Percentiles rank a stretch among this genome's conserved stretches.
These are phyloP conservation scores for Dissoconium aciculare DNA, from an alignment of 2,329 filamentous ascomycete genomes.

Conservation along the genomic window DNA sequence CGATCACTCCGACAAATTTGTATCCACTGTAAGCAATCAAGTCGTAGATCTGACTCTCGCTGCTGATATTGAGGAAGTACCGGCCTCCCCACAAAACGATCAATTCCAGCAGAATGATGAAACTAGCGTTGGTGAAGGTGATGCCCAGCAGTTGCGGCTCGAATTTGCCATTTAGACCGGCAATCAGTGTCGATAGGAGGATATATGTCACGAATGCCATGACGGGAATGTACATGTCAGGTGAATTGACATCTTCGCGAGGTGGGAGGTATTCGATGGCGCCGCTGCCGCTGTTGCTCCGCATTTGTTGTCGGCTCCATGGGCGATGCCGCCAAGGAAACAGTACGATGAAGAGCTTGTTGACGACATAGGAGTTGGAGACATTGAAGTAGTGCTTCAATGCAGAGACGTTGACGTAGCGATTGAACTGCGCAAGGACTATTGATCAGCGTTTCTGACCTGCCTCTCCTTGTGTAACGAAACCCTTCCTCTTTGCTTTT, in stretches of 20 bases:
- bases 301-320: conserved; percentile 80
- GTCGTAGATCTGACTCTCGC: conserved; percentile 84
- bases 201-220: conserved; percentile 99
- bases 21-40: conserved; percentile 94
- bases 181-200: conserved; percentile 76
- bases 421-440: conserved; percentile 45
- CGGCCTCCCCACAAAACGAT: conserved; percentile 80
- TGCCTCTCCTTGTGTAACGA: no score
- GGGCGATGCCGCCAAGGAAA: conserved; percentile 97
- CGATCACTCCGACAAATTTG: conserved; percentile 95
- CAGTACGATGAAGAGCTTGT: conserved; percentile 82
- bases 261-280: conserved; percentile 69
- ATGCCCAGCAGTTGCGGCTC: conserved; percentile 85
- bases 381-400: conserved; percentile 99
- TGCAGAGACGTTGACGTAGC: conserved; percentile 80
- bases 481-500: no score
- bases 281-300: conserved; percentile 34
- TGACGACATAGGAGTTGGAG: conserved; percentile 89
- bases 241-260: conserved; percentile 77
- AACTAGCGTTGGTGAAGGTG: conserved; percentile 70
- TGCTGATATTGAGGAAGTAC: conserved; percentile 86
- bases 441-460: no score
- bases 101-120: conserved; percentile 76
- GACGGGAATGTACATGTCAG: conserved; percentile 98
- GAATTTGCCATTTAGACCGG: conserved; percentile 79